A percentile compares a stretch with the other conserved stretches of the same genome.
These are phyloP conservation scores for Endoconidiophora polonica DNA, from an alignment of 2,329 filamentous ascomycete species.

Conservation along the genomic window DNA sequence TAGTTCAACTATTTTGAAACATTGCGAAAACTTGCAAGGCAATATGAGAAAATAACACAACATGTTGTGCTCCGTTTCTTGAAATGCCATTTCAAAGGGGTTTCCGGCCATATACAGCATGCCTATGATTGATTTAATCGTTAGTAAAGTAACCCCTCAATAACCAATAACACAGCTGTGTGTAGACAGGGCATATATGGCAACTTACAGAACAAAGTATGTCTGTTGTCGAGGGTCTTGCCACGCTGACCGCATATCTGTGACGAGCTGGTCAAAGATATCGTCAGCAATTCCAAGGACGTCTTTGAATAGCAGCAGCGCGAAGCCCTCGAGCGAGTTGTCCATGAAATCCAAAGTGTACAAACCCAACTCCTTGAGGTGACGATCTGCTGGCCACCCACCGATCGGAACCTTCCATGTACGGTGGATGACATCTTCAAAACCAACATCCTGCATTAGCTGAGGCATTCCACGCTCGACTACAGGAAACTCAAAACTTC, in stretches of 20 bases:
- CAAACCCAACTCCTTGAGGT: constrained; percentile 25
- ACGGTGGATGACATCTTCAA: constrained; percentile 23
- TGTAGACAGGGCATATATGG: background rate
- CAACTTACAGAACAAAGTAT: constrained; percentile 9
- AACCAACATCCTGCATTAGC: constrained; percentile 21
- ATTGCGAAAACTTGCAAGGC: too few species aligned
- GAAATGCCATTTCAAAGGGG: background rate
- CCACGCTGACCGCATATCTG: constrained; percentile 14
- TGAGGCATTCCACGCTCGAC: constrained; percentile 14
- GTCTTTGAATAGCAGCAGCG: constrained; percentile 17
- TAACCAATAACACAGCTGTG: too few species aligned
- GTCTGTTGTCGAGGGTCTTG: constrained; percentile 3
- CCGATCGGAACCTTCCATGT: constrained; percentile 28
- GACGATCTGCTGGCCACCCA: constrained; percentile 30
- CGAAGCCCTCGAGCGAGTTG: constrained; percentile 20
- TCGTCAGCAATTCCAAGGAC: constrained; percentile 19
- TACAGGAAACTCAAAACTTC: constrained; percentile 16
- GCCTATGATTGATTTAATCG: background rate
- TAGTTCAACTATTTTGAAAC: too few species aligned
- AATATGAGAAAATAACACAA: too few species aligned
- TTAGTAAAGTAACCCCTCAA: too few species aligned
- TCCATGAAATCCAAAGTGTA: constrained; percentile 19
- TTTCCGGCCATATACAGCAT: constrained; percentile 3
- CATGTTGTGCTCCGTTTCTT: too few species aligned
- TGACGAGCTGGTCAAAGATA: constrained; percentile 16